Evolutionary conservation across 169 alveolate species (phyloP).

Genomic region (Plasmodium coatneyi): DNA sequence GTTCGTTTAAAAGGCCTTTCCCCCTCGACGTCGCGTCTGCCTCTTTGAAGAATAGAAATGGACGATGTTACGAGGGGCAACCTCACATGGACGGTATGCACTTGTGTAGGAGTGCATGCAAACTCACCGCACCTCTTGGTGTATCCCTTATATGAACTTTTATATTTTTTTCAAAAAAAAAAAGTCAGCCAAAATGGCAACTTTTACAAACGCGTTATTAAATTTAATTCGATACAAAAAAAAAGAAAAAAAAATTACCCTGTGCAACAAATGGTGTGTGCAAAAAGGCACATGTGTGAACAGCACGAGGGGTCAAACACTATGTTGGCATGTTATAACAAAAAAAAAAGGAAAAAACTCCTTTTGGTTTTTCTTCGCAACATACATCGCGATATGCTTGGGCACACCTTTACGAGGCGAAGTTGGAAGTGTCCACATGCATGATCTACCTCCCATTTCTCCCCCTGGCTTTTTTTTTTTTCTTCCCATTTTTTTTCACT

Average conservation of each 20-base stretch:
- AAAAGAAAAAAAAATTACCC: not conserved
- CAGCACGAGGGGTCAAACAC: not conserved
- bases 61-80: too few species aligned
- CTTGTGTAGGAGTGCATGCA: not conserved
- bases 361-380: not conserved
- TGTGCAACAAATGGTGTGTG: not conserved
- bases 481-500: not conserved
- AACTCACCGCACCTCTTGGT: not conserved
- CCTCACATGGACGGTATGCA: not conserved
- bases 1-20: too few species aligned
- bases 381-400: not conserved
- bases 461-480: slow-evolving; percentile 7
- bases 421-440: not conserved
- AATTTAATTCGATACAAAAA: not conserved
- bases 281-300: not conserved
- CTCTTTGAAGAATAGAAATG: too few species aligned
- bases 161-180: too few species aligned
- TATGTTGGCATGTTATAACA: not conserved
- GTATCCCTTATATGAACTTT: not conserved
- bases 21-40: too few species aligned
- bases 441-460: not conserved
- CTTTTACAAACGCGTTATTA: not conserved
- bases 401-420: not conserved
- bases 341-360: too few species aligned
- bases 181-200: not conserved